Evolutionary conservation across 164 flowering plant genomes (phyloP), one percentile per base, ranked within the genome.

Genomic region (Magnolia kwangsiensis): DNA sequence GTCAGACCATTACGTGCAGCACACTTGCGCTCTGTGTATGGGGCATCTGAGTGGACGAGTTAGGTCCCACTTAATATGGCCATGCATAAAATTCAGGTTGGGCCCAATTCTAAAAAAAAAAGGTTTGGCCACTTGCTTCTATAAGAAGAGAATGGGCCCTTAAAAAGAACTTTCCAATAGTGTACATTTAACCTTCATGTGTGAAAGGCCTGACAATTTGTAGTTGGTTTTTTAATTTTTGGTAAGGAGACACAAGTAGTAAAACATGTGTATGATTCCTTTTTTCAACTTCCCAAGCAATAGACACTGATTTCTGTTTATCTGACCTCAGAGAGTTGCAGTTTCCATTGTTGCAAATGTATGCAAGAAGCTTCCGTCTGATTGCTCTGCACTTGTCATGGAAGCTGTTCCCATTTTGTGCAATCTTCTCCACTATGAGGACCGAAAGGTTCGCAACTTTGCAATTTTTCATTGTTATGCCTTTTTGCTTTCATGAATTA

Each of bases 381-480:
- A 90, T 72, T 75, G 84, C 75, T 78, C 89, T 55, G 68, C 90
- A 59, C 83, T 77, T 79, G 82, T 90, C 82, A 86, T 90, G 88
- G 98, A 88, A 72, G 97, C 99, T 50, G 88, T 92, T 79, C 98
- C 99, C 50, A 80, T 82, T 74, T 83, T 96, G 78, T 94, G 97
- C 82, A 87, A 88, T 83, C 90, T 94, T 86, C 94, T 96, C 63
- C 94, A 84, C 74, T 86, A 92, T 74, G 98, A 96, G 80, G 99
- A 96, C 83, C 81, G 72, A 27, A 91, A 90, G 24, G 21, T 21
- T 64, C 27, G 9, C 45, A 37, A 37, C 45, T 37, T 64, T n/a
- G 55, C n/a, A 70, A 19, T n/a, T 9, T 70, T 16, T 24, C 29
- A 21, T 65, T 65, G 24, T 8, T 24, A 65, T 20, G 7, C 45